Evolutionary conservation across 2,329 filamentous ascomycete species (phyloP).

Genomic region (Penicillium sp.): DNA sequence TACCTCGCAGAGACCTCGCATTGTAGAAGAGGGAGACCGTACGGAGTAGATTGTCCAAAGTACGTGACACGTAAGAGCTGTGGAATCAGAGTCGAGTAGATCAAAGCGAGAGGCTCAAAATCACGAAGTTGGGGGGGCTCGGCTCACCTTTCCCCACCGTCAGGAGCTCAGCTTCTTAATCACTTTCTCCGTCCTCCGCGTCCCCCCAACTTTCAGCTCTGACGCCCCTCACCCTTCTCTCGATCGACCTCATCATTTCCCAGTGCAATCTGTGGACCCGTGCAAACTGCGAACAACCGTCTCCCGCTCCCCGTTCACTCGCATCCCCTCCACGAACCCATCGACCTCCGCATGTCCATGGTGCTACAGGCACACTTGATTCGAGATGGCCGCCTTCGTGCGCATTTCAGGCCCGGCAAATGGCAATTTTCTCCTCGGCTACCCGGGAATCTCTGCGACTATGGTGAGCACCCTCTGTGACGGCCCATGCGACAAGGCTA

Average conservation of each 20-base stretch:
- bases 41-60: too few species aligned
- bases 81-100: not conserved
- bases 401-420: slow-evolving; percentile 97
- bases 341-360: slow-evolving; percentile 38
- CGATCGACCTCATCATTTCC: not conserved
- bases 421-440: slow-evolving; percentile 93
- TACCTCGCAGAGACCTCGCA: not conserved
- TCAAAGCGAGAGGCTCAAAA: not conserved
- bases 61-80: not conserved
- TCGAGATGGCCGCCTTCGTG: slow-evolving; percentile 75
- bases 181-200: not conserved
- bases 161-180: slow-evolving; percentile 9
- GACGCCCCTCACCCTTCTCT: not conserved
- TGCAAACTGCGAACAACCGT: slow-evolving; percentile 31
- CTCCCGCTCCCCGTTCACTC: slow-evolving; percentile 20
- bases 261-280: slow-evolving; percentile 10
- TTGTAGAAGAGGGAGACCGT: not conserved
- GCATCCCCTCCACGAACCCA: slow-evolving; percentile 29
- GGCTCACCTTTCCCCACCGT: slow-evolving; percentile 9
- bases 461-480: slow-evolving; percentile 65
- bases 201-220: slow-evolving; percentile 1
- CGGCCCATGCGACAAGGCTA: not conserved
- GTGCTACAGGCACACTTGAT: slow-evolving; percentile 40
- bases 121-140: not conserved
- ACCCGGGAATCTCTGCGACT: slow-evolving; percentile 96